Evolutionary conservation across 768 basidiomycete species (phyloP).

Genomic region (Mycena latifolia): DNA sequence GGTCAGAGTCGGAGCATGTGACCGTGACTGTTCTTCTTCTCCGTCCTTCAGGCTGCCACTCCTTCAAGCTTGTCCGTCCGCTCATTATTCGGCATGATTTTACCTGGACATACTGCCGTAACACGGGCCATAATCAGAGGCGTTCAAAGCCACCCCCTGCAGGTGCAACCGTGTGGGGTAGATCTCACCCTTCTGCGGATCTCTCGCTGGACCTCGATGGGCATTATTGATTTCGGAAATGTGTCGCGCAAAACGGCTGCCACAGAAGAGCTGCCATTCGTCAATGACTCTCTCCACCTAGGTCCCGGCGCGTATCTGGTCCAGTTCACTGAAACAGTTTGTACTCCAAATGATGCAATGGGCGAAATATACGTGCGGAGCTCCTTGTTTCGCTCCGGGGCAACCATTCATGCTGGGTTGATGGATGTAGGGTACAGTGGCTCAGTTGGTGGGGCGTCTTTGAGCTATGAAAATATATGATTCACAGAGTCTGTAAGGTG

Average conservation of each 20-base stretch:
- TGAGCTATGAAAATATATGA: background rate
- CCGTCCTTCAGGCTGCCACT: no score
- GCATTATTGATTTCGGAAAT: background rate
- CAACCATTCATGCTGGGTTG: background rate
- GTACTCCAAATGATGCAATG: background rate
- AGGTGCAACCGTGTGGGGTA: background rate
- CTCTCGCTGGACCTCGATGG: background rate
- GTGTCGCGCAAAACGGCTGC: background rate
- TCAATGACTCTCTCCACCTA: background rate
- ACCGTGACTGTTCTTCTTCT: no score
- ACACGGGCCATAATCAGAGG: background rate
- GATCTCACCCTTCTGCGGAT: background rate
- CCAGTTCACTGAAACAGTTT: background rate
- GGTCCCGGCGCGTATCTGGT: background rate
- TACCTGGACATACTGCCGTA: background rate
- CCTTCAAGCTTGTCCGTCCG: no score
- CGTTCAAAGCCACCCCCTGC: background rate
- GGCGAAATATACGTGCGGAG: background rate
- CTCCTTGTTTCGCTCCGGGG: background rate
- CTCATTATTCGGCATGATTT: no score
- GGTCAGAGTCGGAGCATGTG: no score
- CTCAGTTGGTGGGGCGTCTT: background rate
- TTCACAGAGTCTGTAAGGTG: background rate
- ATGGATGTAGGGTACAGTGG: background rate
- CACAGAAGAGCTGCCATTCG: background rate